A percentile compares a stretch with the other conserved stretches of the same genome.
phyloP scores from a whole-genome alignment of 2,329 filamentous ascomycete species.

The Byssochlamys sp. region DNA sequence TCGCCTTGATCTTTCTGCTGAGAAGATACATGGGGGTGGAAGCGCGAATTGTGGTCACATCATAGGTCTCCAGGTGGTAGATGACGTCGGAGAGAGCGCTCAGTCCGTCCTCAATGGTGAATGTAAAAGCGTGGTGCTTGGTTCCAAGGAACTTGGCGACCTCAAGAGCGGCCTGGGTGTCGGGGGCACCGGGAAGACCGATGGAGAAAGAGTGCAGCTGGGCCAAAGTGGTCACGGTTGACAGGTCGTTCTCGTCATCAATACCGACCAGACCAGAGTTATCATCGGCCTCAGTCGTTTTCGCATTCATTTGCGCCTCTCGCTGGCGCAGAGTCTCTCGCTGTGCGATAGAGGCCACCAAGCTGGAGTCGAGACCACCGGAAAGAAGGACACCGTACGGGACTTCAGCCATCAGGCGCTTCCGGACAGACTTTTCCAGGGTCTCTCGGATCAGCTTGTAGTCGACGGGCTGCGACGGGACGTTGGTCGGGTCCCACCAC shows the following conservation, averaged over 20 bases:
- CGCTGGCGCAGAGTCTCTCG: constrained; percentile 75
- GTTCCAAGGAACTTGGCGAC: constrained; percentile 95
- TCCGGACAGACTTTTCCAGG: constrained; percentile 83
- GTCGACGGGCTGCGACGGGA: constrained; percentile 73
- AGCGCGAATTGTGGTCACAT: constrained; percentile 95
- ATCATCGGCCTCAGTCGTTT: constrained; percentile 36
- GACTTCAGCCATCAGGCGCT: constrained; percentile 96
- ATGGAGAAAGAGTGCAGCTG: constrained; percentile 99
- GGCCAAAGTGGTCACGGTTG: constrained; percentile 80
- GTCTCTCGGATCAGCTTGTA: constrained; percentile 70
- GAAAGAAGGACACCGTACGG: constrained; percentile 93
- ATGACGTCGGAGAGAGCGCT: constrained; percentile 96
- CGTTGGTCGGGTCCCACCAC: constrained; percentile 77
- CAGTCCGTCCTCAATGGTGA: constrained; percentile 93
- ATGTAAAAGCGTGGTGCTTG: constrained; percentile 95
- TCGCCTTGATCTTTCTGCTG: constrained; percentile 96
- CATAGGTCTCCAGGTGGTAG: constrained; percentile 93
- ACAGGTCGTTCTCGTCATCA: constrained; percentile 81
- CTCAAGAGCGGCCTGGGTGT: constrained; percentile 82
- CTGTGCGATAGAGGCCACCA: constrained; percentile 91
- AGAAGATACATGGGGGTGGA: constrained; percentile 98
- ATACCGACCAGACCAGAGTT: constrained; percentile 70
- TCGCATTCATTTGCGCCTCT: constrained; percentile 44
- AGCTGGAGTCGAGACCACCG: constrained; percentile 86
- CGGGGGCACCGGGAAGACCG: constrained; percentile 81